These are phyloP conservation scores for Phellinidium pouzarii DNA, from an alignment of 1,284 basidiomycete species.

Conservation along the genomic window DNA sequence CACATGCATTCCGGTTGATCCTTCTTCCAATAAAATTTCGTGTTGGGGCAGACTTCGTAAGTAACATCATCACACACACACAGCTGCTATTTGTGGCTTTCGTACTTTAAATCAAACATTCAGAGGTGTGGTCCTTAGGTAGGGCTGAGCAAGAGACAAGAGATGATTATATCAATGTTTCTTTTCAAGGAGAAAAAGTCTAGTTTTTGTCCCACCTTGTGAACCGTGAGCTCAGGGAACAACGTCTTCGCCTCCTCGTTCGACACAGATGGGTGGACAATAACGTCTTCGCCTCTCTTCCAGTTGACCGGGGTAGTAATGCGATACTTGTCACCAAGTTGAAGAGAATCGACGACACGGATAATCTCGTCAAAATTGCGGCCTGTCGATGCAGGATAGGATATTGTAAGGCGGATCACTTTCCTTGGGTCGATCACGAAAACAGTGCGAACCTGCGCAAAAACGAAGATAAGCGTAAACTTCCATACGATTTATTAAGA, in stretches of 20 bases:
- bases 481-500: background rate
- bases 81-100: slow-evolving; percentile 21
- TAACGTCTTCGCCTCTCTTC: slow-evolving; percentile 90
- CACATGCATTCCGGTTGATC: too few relatives aligned
- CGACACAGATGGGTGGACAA: slow-evolving; percentile 85
- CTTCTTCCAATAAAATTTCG: too few relatives aligned
- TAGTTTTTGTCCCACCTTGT: slow-evolving; percentile 45
- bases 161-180: background rate
- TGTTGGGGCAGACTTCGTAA: too few relatives aligned
- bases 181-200: background rate
- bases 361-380: slow-evolving; percentile 84
- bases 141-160: slow-evolving; percentile 44
- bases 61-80: too few relatives aligned
- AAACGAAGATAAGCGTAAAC: slow-evolving; percentile 4
- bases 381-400: slow-evolving; percentile 86
- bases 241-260: slow-evolving; percentile 86
- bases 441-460: slow-evolving; percentile 81
- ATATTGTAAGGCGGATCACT: slow-evolving; percentile 81
- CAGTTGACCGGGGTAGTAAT: slow-evolving; percentile 90
- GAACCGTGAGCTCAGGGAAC: slow-evolving; percentile 69
- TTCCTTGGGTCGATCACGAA: slow-evolving; percentile 93
- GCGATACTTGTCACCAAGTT: slow-evolving; percentile 88
- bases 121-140: slow-evolving; percentile 71
- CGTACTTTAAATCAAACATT: slow-evolving; percentile 26
- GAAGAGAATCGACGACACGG: slow-evolving; percentile 81